Base-by-base conservation (phyloP, 1,284 basidiomycete species). In the Cryptococcus sp. region DNA sequence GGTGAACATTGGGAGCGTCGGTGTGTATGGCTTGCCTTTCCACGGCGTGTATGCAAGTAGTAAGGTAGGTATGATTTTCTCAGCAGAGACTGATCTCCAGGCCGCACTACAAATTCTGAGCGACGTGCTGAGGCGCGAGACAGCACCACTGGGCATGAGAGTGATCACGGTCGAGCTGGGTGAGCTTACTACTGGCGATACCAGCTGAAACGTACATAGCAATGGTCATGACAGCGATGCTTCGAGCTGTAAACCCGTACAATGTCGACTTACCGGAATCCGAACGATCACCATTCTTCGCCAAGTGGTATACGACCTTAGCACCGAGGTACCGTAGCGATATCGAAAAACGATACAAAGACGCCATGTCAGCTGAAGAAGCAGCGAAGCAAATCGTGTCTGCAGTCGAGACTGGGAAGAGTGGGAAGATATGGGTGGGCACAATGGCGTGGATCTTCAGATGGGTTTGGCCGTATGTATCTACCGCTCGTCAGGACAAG, bases 1-100 rank as follows among this genome's bases (percentile, higher is more conserved):
- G 15, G 41, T 70, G 50, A 70, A 70, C 42, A 55, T 68, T 46
- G 64, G 64, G n/a, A 59, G 51, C 41, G 61, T 58, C 4, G 55
- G 52, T 0, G 17, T 47, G 4, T 41, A 49, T 17, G 57, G 57
- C 20, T 16, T 47, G 13, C 62, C 66, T 5, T 68, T 54, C 54
- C 46, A 61, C 13, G 60, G 30, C 16, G 54, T 50, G 3, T 70
- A 68, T 49, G 61, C 48, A 3, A 43, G 45, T 40, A 50, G 55
- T 20, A 66, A 66, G 57, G 64, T 64, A 27, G 43, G 63, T n/a
- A n/a, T n/a, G n/a, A n/a, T n/a, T n/a, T n/a, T n/a, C n/a, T n/a
- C n/a, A n/a, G n/a, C n/a, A n/a, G n/a, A n/a, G n/a, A n/a, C n/a
- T n/a, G n/a, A n/a, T n/a, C n/a, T 35, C 7, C 30, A 35, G 30